These are phyloP conservation scores for Leccinum subgranulosum DNA, from an alignment of 768 basidiomycete genomes.

Conservation along the genomic window DNA sequence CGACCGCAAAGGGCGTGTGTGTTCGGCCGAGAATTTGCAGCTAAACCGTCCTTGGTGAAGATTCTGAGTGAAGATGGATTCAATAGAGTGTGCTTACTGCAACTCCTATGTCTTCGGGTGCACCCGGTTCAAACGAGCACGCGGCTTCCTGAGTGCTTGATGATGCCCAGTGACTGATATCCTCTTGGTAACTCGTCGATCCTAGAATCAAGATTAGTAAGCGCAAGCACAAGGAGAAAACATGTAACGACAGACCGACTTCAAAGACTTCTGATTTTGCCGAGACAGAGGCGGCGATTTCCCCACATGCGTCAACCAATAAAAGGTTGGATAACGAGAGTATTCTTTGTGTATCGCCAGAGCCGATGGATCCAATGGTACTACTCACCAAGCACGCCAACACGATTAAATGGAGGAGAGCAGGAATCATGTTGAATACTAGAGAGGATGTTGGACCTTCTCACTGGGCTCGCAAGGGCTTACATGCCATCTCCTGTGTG, in stretches of 20 bases:
- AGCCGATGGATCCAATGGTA: neutral
- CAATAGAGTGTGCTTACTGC: conserved; percentile 35
- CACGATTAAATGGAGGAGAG: neutral
- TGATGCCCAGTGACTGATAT: conserved; percentile 43
- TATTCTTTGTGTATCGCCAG: neutral
- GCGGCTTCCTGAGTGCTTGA: conserved; percentile 45
- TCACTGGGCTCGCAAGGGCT: neutral
- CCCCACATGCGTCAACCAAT: neutral
- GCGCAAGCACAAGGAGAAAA: too few species aligned
- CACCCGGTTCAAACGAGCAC: conserved; percentile 60
- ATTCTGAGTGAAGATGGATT: neutral
- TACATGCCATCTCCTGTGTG: neutral
- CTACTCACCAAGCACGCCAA: neutral
- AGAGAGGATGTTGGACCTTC: neutral
- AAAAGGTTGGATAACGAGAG: neutral
- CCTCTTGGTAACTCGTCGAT: neutral
- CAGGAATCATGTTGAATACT: neutral
- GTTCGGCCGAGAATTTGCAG: conserved; percentile 38
- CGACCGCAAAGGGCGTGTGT: conserved; percentile 30
- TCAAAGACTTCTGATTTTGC: too few species aligned
- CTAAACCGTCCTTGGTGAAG: neutral
- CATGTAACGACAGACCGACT: too few species aligned
- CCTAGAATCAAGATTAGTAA: neutral
- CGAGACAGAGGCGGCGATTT: too few species aligned
- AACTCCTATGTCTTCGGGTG: conserved; percentile 44